Evolutionary conservation across 163 green algal species (phyloP).

Genomic region (Scenedesmus sp.): DNA sequence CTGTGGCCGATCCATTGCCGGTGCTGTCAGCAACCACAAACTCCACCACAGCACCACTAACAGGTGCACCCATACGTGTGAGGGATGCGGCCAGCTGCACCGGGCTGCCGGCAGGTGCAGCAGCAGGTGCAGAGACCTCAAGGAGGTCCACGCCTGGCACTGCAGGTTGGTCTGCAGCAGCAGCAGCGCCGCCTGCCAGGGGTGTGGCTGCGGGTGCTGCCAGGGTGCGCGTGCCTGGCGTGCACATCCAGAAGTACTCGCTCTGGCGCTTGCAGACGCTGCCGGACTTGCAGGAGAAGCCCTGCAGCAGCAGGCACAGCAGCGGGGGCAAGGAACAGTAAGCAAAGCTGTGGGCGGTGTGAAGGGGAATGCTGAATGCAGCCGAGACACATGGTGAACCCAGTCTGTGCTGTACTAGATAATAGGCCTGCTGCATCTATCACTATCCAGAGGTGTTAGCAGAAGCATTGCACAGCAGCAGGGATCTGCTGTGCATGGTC

Average conservation of each 20-base stretch:
- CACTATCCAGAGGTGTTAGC: background rate
- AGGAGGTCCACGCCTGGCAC: slow-evolving; percentile 21
- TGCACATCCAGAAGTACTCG: slow-evolving; percentile 33
- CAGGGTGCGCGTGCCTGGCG: background rate
- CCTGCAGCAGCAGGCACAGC: background rate
- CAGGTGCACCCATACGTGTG: slow-evolving; percentile 6
- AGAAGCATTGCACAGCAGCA: background rate
- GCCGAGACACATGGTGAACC: background rate
- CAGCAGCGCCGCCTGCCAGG: background rate
- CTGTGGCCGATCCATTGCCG: background rate
- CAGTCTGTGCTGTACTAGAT: no score
- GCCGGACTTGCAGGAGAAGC: slow-evolving; percentile 20
- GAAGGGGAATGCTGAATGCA: background rate
- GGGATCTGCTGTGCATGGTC: background rate
- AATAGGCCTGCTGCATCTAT: background rate
- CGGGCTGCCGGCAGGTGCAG: slow-evolving; percentile 12
- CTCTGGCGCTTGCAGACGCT: slow-evolving; percentile 43
- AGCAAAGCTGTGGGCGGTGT: background rate
- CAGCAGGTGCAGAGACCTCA: background rate
- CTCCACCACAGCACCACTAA: slow-evolving; percentile 1
- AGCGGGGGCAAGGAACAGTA: background rate
- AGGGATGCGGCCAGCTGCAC: slow-evolving; percentile 23
- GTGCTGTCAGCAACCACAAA: slow-evolving; percentile 25
- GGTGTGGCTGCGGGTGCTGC: background rate
- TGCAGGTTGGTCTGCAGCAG: background rate